Evolutionary conservation across 2,329 filamentous ascomycete species (phyloP).

Genomic region (Metarhizium guizhouense): DNA sequence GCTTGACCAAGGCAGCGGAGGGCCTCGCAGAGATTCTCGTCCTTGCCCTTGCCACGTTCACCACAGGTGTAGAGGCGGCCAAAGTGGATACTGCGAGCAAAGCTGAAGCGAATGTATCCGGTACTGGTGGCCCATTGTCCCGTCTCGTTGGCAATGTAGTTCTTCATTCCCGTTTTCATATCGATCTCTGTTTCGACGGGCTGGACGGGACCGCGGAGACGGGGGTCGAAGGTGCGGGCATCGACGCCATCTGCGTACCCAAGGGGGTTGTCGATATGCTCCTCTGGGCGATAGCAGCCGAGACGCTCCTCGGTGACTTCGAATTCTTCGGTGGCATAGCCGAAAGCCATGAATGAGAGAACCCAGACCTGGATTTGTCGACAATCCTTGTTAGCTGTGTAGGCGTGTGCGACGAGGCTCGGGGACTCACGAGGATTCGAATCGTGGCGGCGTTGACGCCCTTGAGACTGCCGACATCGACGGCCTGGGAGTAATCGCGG

Average conservation of each 20-base stretch:
- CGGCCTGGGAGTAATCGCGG: slow-evolving; percentile 74
- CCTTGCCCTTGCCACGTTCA: slow-evolving; percentile 49
- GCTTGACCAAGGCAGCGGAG: slow-evolving; percentile 68
- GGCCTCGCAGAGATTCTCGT: slow-evolving; percentile 73
- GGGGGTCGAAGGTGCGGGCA: slow-evolving; percentile 70
- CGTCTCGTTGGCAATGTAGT: slow-evolving; percentile 90
- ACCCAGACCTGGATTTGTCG: slow-evolving; percentile 53
- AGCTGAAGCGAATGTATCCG: slow-evolving; percentile 71
- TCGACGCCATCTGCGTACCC: slow-evolving; percentile 82
- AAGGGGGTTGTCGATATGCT: slow-evolving; percentile 68
- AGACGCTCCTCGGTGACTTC: slow-evolving; percentile 75
- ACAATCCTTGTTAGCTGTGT: background rate
- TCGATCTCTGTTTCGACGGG: slow-evolving; percentile 66
- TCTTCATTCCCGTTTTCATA: slow-evolving; percentile 86
- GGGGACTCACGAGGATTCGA: slow-evolving; percentile 50
- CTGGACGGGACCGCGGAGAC: slow-evolving; percentile 72
- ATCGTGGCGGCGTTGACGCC: slow-evolving; percentile 71
- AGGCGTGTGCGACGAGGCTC: background rate
- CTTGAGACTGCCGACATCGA: slow-evolving; percentile 74
- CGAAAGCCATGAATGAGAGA: slow-evolving; percentile 71
- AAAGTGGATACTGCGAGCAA: slow-evolving; percentile 67
- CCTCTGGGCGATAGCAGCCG: slow-evolving; percentile 71
- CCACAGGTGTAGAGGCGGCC: slow-evolving; percentile 67
- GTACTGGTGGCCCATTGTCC: slow-evolving; percentile 85
- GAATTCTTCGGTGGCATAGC: slow-evolving; percentile 79